Evolutionary conservation across 805 yeast genomes (phyloP).

Genomic region (Wickerhamomyces canadensis): DNA sequence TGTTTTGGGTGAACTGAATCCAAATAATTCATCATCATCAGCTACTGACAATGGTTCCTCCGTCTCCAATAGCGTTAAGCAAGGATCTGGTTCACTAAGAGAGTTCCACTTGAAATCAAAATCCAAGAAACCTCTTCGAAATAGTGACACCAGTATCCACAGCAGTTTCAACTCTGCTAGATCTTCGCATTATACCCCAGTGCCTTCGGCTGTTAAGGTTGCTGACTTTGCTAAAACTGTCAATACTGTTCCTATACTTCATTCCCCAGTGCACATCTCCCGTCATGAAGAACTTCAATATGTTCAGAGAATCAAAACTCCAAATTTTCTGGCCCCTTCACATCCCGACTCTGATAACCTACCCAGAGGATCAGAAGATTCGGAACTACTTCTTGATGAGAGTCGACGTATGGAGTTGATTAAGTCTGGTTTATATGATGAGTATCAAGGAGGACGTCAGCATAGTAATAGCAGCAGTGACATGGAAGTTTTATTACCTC

Average conservation of each 20-base stretch:
- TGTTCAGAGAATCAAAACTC: conserved; percentile 2
- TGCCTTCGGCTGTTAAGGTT: background rate
- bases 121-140: conserved; percentile 5
- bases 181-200: background rate
- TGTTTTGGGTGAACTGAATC: conserved; percentile 13
- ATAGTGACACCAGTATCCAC: background rate
- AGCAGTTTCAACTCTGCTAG: too few species aligned
- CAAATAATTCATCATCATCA: conserved; percentile 1
- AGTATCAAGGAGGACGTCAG: too few species aligned
- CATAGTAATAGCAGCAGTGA: too few species aligned
- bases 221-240: background rate
- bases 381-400: background rate
- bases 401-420: too few species aligned
- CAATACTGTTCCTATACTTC: background rate
- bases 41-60: too few species aligned
- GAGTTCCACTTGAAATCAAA: conserved; percentile 8
- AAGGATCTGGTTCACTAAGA: conserved; percentile 5
- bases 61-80: background rate
- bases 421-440: too few species aligned
- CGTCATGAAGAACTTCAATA: background rate
- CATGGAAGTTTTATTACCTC: background rate
- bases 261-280: background rate
- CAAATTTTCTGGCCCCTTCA: conserved; percentile 10
- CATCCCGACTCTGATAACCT: conserved; percentile 7
- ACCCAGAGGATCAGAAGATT: background rate